Base-by-base conservation (phyloP, 768 basidiomycete genomes). In the Suillus occidentalis region DNA sequence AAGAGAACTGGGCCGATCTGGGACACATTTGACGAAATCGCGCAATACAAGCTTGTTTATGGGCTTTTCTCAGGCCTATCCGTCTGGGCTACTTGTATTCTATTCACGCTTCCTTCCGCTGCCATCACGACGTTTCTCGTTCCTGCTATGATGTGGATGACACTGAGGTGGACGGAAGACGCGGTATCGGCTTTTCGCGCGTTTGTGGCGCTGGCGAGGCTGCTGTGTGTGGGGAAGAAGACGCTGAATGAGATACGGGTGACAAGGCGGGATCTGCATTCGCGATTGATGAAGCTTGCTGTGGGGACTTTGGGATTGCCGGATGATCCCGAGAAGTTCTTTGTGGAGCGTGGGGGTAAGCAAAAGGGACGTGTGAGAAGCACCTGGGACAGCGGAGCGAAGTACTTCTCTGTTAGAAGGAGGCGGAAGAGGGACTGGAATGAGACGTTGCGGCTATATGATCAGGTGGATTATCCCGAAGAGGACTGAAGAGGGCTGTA, bases 341-440 rank as follows among this genome's bases (percentile, higher is more conserved):
- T 92, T 68, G 70, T 80, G 20, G 77, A 79, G 61, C 77, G 75
- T 5, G 89, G 90, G 3, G 88, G 85, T 36, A 80, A 72, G 72
- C 85, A 93, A 71, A 92, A 93, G 75, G 91, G 92, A 0, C 81
- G 90, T 34, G 86, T 91, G 50, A 76, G 81, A 63, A 63, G 86
- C 14, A 71, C 73, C 8, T 92, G 91, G 92, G 90, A 90, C 66
- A 88, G 89, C 65, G 81, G 83, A 36, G 79, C 86, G 45, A 83
- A 87, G 68, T 95, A 94, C 71, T 95, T 95, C 72, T 94, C 92
- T 22, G 80, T 95, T 63, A 84, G 83, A 64, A 79, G 92, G 66
- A 78, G 93, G 70, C 80, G 92, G 68, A 95, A 95, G 76, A 84
- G 92, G 68, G 94, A 95, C 70, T 95, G 94, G 93, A 93, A 93